These are phyloP conservation scores for Asterophora parasitica DNA, from an alignment of 768 basidiomycete genomes.

Conservation along the genomic window DNA sequence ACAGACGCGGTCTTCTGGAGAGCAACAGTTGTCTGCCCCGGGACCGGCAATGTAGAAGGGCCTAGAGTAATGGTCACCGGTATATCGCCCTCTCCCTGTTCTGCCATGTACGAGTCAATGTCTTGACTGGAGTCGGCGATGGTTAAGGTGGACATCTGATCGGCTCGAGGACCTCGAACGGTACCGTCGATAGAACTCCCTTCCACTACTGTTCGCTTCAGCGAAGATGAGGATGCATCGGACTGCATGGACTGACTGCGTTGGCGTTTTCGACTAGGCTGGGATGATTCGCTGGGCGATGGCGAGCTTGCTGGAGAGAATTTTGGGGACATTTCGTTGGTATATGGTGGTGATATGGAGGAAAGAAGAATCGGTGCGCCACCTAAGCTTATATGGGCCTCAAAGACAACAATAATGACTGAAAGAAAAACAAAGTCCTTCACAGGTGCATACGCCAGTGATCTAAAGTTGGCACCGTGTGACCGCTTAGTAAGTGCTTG, in stretches of 20 bases:
- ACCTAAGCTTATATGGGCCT: conserved; percentile 7
- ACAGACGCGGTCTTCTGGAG: conserved; percentile 26
- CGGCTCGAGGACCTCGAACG: conserved; percentile 33
- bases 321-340: conserved; percentile 38
- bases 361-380: conserved; percentile 11
- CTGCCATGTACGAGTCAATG: conserved; percentile 66
- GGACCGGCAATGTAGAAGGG: conserved; percentile 19
- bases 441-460: conserved; percentile 7
- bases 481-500: conserved; percentile 4
- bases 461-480: not conserved
- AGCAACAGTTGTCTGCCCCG: conserved; percentile 10
- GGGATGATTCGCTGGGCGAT: conserved; percentile 33
- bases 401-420: conserved; percentile 10
- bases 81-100: conserved; percentile 43
- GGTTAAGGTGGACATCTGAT: conserved; percentile 40
- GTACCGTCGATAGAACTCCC: conserved; percentile 42
- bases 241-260: conserved; percentile 76
- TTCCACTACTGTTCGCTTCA: conserved; percentile 78
- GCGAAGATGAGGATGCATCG: conserved; percentile 62
- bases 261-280: conserved; percentile 60
- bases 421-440: conserved; percentile 12
- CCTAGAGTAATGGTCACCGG: conserved; percentile 25
- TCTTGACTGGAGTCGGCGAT: conserved; percentile 43
- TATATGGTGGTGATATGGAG: conserved; percentile 6
- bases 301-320: conserved; percentile 45